Percentiles rank a stretch among this genome's conserved stretches.
Evolutionary conservation across 2,329 filamentous ascomycete genomes (phyloP).

Genomic region (Alternaria tenuissima): DNA sequence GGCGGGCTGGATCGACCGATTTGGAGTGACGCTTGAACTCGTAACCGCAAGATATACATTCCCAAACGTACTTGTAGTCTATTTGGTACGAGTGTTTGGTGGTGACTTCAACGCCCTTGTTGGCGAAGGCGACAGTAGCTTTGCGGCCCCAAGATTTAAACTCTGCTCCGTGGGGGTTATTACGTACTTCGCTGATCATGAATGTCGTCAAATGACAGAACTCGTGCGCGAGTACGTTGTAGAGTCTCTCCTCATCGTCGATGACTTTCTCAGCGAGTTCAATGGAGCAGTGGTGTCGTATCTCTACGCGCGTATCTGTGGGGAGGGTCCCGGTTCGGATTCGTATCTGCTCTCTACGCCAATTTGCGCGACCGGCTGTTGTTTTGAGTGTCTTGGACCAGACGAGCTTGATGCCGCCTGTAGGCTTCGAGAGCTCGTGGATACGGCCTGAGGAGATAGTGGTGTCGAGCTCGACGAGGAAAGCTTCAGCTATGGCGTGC

Average conservation of each 20-base stretch:
- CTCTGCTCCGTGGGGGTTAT: constrained; percentile 81
- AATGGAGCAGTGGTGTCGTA: constrained; percentile 74
- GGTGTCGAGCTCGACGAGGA: constrained; percentile 73
- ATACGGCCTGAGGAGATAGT: constrained; percentile 70
- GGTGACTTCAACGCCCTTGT: constrained; percentile 76
- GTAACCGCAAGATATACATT: constrained; percentile 71
- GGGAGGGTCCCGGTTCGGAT: constrained; percentile 37
- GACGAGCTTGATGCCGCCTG: constrained; percentile 74
- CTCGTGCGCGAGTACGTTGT: constrained; percentile 95
- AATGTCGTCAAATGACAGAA: constrained; percentile 95
- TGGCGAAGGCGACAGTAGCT: constrained; percentile 65
- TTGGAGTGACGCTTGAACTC: constrained; percentile 86
- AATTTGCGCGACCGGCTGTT: constrained; percentile 71
- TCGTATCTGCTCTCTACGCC: constrained; percentile 56
- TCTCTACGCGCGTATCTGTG: constrained; percentile 37
- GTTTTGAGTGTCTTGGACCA: constrained; percentile 84
- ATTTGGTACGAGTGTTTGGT: constrained; percentile 92
- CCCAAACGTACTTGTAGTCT: constrained; percentile 91
- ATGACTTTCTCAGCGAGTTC: constrained; percentile 92
- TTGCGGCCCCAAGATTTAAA: constrained; percentile 75
- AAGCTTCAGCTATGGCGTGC: constrained; percentile 67
- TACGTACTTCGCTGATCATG: constrained; percentile 79
- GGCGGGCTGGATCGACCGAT: constrained; percentile 76
- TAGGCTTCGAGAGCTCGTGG: constrained; percentile 63
- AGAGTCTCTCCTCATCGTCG: constrained; percentile 73